Evolutionary conservation across 2,329 filamentous ascomycete genomes (phyloP), one percentile per base, ranked within the genome.

Genomic region (Xylaria hypoxylon): DNA sequence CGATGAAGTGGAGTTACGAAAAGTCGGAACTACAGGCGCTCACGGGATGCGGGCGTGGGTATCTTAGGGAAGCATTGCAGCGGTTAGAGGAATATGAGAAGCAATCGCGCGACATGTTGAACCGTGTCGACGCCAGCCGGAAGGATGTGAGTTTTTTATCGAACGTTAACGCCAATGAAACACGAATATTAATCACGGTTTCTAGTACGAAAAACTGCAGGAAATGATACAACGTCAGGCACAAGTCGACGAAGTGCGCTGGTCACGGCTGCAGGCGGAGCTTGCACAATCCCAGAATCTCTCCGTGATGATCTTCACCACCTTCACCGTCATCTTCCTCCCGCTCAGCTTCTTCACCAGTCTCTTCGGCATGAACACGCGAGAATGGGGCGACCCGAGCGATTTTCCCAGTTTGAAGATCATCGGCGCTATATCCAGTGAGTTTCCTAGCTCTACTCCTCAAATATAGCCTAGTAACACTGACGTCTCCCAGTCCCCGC

Each of bases 201-300:
- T 40, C 13, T 19, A 85, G 81, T 90, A 89, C 68, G 87, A 89
- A 71, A 89, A 89, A 68, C 81, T 90, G 5, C 84, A 90, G 13
- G 87, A 90, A 75, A 88, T 90, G 82, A 87, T 89, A 45, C 88
- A 90, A 73, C 86, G 88, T 17, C 87, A 90, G 71, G 87, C 88
- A 0, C 88, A 90, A 72, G 87, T 90, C 1, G 87, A 90, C 71
- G 88, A 90, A 74, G 87, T 89, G 8, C 85, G 87, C 26, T 84
- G 89, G 76, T 88, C 87, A 26, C 81, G 89, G 1, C 79, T 89
- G 62, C 86, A 90, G 70, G 87, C 88, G 1, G 87, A 90, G 69
- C 83, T 89, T 0, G 87, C 88, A 0, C 86, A 85, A 64, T 84
- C 85, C 8, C 88, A 90, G 75, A 88, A 86, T 62, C 81, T 87